Evolutionary conservation across 345 rosid genomes (phyloP), one percentile per base, ranked within the genome.

Genomic region (Sonneratia alba): DNA sequence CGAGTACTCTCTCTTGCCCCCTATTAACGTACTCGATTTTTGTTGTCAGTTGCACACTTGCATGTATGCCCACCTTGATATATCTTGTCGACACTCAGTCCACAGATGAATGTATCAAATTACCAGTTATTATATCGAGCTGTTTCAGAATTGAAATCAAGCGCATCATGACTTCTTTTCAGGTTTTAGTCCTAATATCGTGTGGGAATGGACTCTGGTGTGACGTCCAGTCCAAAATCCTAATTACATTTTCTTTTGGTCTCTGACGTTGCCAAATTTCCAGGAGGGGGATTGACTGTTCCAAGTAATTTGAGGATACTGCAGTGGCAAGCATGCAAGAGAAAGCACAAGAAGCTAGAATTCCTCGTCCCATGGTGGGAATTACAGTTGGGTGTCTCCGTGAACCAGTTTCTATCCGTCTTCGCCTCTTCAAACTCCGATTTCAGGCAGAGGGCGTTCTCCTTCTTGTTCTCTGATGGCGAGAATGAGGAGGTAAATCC

Each of bases 341-440:
- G 83, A 79, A 95, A 90, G 86, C 93, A 89, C 66, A 81, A 84
- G 82, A 86, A 91, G 73, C 81, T 84, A 53, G 97, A 95, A 71
- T 89, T 89, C 77, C 84, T 87, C n/a, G 87, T 95, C 45, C 98
- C 98, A n/a, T 92, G 97, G 97, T 92, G 99, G 98, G 99, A 95
- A 74, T 85, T 90, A 64, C 98, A 92, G 73, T 77, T 89, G 67
- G 97, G 98, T 7, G 84, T 95, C 68, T 90, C 97, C n/a, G 92
- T 90, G 13, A 92, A 87, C 75, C 98, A 95, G 86, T 95, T 95
- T 81, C 67, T 92, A 66, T 92, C 96, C 0, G 76, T 90, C 51
- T 92, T 92, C 42, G 94, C 96, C 69, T 83, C 99, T 74, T 81
- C 90, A 8, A 90, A 87, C 65, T 92, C 97, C 0, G 92, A 90